A percentile compares a stretch with the other conserved stretches of the same genome.
These are phyloP conservation scores for Aspergillus novofumigatus DNA, from an alignment of 2,329 filamentous ascomycete genomes.

Conservation along the genomic window DNA sequence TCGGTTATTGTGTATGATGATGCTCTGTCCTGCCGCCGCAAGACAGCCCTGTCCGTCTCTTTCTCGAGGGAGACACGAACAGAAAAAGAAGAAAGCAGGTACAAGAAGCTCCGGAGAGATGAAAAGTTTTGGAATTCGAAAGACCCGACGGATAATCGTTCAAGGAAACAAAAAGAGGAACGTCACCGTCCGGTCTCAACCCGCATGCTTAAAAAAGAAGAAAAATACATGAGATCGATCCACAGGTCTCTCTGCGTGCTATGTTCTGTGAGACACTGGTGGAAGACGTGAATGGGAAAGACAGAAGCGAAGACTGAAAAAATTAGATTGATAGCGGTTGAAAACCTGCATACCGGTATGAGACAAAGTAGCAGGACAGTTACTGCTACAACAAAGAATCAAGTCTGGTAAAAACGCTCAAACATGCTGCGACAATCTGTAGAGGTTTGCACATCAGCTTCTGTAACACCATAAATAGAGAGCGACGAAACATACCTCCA, in stretches of 20 bases:
- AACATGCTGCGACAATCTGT: constrained; percentile 81
- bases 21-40: not conserved
- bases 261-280: not conserved
- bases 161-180: no score
- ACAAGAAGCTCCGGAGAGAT: constrained; percentile 1
- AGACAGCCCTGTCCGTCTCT: constrained; percentile 11
- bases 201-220: not conserved
- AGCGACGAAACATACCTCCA: constrained; percentile 65
- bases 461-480: not conserved
- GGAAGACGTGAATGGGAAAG: not conserved
- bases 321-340: not conserved
- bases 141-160: not conserved
- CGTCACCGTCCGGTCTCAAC: not conserved
- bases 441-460: constrained; percentile 14
- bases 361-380: constrained; percentile 1
- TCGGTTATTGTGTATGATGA: not conserved
- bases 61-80: constrained; percentile 11
- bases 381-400: constrained; percentile 76
- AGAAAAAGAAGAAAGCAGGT: constrained; percentile 8
- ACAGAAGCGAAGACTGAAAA: constrained; percentile 1
- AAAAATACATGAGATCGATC: not conserved
- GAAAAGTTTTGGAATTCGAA: not conserved
- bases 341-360: not conserved
- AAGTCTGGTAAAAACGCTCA: constrained; percentile 95
- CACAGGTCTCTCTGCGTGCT: not conserved